A percentile compares a stretch with the other conserved stretches of the same genome.
phyloP scores from a whole-genome alignment of 176 grass and related monocot genomes.

The Aegilops speltoides region DNA sequence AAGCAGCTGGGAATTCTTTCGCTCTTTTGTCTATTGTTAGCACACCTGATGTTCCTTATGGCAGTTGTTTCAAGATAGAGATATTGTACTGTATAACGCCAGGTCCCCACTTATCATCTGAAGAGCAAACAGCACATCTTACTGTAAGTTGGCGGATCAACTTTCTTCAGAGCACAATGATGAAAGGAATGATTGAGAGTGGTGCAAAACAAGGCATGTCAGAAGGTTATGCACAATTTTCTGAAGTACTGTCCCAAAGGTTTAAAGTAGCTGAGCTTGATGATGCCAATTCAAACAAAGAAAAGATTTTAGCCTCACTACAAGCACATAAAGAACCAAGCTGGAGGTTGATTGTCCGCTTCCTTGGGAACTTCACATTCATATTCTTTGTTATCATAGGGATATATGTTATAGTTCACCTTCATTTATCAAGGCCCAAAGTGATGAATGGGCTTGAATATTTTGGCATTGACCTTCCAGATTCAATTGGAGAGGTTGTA shows the following conservation, averaged over 20 bases:
- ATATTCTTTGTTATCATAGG: conserved; percentile 62
- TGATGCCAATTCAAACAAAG: conserved; percentile 69
- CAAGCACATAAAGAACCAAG: conserved; percentile 64
- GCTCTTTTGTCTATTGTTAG: conserved; percentile 66
- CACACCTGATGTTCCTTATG: conserved; percentile 83
- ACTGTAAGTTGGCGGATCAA: conserved; percentile 80
- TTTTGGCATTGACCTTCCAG: conserved; percentile 87
- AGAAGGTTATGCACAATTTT: conserved; percentile 74
- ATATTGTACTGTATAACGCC: conserved; percentile 67
- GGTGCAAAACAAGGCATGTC: conserved; percentile 84
- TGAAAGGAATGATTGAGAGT: conserved; percentile 92
- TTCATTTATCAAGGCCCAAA: conserved; percentile 67
- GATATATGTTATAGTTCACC: conserved; percentile 71
- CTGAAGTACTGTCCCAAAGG: conserved; percentile 66
- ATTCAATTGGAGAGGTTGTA: conserved; percentile 96
- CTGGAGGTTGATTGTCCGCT: conserved; percentile 70
- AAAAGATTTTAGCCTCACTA: conserved; percentile 73
- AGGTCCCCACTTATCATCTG: conserved; percentile 60
- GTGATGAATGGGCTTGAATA: conserved; percentile 81
- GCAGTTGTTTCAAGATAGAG: conserved; percentile 76
- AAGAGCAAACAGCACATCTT: conserved; percentile 66
- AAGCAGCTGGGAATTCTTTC: conserved; percentile 64
- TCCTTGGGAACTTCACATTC: conserved; percentile 88
- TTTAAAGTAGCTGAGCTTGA: conserved; percentile 69
- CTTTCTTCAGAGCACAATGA: conserved; percentile 93